These are phyloP conservation scores for Trametes punicea DNA, from an alignment of 768 basidiomycete genomes.

Conservation along the genomic window DNA sequence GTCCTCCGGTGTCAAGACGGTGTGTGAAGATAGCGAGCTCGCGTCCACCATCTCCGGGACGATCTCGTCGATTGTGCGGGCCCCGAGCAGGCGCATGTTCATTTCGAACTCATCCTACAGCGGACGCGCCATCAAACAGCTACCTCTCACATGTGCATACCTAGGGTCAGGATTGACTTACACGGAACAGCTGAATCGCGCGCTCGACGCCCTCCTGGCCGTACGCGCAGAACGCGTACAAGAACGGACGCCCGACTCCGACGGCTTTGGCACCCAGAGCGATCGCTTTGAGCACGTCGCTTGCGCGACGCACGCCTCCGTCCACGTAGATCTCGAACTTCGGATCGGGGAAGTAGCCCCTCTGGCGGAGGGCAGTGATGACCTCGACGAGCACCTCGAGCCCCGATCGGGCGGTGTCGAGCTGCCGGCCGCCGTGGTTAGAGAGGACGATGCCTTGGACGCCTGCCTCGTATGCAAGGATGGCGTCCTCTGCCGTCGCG, in stretches of 20 bases:
- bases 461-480: constrained; percentile 76
- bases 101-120: constrained; percentile 95
- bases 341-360: constrained; percentile 70
- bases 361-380: constrained; percentile 60
- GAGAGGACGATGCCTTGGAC: constrained; percentile 79
- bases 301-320: constrained; percentile 86
- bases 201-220: constrained; percentile 82
- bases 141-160: no score
- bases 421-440: constrained; percentile 73
- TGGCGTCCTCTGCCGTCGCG: constrained; percentile 77
- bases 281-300: constrained; percentile 82
- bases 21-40: constrained; percentile 58
- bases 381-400: constrained; percentile 90
- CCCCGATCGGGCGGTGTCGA: constrained; percentile 79
- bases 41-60: constrained; percentile 87
- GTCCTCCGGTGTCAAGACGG: constrained; percentile 64
- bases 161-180: constrained; percentile 34
- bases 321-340: constrained; percentile 85
- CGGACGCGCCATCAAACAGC: no score
- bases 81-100: constrained; percentile 91
- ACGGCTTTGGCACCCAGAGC: constrained; percentile 84
- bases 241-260: constrained; percentile 78
- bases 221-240: constrained; percentile 84
- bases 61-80: constrained; percentile 71
- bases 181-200: constrained; percentile 71